These are phyloP conservation scores for Pterula multifida DNA, from an alignment of 1,284 basidiomycete species.

Conservation along the genomic window DNA sequence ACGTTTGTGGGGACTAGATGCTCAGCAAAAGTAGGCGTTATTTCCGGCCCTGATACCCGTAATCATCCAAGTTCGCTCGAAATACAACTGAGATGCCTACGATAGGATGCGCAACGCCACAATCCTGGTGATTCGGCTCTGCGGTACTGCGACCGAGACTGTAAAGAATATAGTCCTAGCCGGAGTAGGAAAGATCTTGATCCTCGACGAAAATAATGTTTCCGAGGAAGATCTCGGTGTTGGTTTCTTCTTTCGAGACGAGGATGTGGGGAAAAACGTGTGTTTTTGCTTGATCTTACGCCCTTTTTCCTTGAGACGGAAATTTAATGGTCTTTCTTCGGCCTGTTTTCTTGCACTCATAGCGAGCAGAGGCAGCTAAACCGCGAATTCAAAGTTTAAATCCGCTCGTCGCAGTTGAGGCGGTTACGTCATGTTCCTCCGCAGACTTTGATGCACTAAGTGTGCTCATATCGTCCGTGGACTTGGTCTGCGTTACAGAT, in stretches of 20 bases:
- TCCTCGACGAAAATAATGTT: conserved; percentile 54
- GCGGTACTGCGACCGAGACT: conserved; percentile 86
- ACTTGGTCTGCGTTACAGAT: conserved; percentile 81
- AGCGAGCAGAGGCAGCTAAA: conserved; percentile 81
- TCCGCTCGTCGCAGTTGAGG: conserved; percentile 78
- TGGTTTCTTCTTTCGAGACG: conserved; percentile 90
- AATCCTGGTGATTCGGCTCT: conserved; percentile 74
- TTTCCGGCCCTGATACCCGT: conserved; percentile 8
- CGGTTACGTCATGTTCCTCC: conserved; percentile 39
- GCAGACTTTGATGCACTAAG: conserved; percentile 2
- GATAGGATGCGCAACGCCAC: conserved; percentile 88
- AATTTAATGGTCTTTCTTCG: conserved; percentile 26
- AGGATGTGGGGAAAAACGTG: conserved; percentile 84
- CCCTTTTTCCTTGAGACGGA: conserved; percentile 14
- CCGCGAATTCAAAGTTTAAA: conserved; percentile 82
- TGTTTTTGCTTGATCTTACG: conserved; percentile 2
- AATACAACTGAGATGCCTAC: neutral
- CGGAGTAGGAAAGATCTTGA: conserved; percentile 61
- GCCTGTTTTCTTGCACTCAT: conserved; percentile 15
- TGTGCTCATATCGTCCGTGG: conserved; percentile 29
- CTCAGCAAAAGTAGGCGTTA: conserved; percentile 71
- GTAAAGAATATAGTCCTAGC: conserved; percentile 90
- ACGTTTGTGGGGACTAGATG: conserved; percentile 94
- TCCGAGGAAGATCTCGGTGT: conserved; percentile 76
- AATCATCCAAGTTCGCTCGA: conserved; percentile 6